Conservation (phyloP, 1,284 basidiomycete species). For the Somion occarium region DNA sequence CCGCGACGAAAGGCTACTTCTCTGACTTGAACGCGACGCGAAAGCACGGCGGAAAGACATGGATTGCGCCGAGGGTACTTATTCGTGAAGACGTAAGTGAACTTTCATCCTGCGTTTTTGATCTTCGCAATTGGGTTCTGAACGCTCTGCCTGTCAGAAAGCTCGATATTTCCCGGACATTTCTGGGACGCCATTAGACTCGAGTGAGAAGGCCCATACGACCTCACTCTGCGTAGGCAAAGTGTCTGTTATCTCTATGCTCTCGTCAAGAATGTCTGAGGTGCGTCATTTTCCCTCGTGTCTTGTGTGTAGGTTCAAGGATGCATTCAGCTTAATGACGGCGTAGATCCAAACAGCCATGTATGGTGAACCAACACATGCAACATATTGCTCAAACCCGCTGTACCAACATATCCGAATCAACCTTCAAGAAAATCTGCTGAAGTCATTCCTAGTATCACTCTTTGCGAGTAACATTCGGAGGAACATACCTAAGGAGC, state of each 20-base stretch:
- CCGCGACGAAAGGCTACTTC: conserved; percentile 88
- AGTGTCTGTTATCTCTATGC: conserved; percentile 76
- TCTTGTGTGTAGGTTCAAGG: too few relatives aligned
- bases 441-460: conserved; percentile 86
- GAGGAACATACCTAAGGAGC: conserved; percentile 52
- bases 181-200: conserved; percentile 63
- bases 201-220: conserved; percentile 63
- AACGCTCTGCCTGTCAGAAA: conserved; percentile 45
- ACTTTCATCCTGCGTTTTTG: conserved; percentile 1
- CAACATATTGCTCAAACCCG: conserved; percentile 56
- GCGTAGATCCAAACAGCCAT: conserved; percentile 79
- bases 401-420: conserved; percentile 85
- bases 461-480: conserved; percentile 79
- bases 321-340: too few relatives aligned
- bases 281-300: too few relatives aligned
- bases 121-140: conserved; percentile 4
- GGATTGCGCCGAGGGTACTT: conserved; percentile 87
- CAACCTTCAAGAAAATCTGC: conserved; percentile 85
- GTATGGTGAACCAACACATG: conserved; percentile 65
- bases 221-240: conserved; percentile 74
- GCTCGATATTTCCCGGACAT: conserved; percentile 91
- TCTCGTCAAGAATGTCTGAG: conserved; percentile 85
- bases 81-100: conserved; percentile 83
- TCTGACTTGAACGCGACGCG: conserved; percentile 83
- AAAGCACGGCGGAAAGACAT: conserved; percentile 89